Percentiles rank a stretch among this genome's conserved stretches.
Conservation (phyloP, 2,329 filamentous ascomycete genomes). For the Gnomoniopsis sp. region DNA sequence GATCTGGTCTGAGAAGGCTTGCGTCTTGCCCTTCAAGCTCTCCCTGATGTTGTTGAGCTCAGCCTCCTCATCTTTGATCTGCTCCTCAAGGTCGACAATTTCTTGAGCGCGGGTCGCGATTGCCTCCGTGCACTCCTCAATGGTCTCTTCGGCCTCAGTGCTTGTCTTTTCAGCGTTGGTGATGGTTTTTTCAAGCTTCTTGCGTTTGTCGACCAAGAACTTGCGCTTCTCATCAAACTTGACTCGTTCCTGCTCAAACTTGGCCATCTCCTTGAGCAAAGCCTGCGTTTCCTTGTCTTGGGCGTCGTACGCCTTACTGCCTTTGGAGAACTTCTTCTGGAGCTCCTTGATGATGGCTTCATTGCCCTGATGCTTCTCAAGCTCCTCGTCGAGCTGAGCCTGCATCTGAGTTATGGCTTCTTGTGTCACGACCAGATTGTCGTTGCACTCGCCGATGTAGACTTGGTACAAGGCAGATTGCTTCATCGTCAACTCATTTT, state of each 20-base stretch:
- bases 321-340: conserved; percentile 78
- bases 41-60: conserved; percentile 83
- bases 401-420: conserved; percentile 93
- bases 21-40: conserved; percentile 89
- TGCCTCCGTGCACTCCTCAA: conserved; percentile 74
- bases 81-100: conserved; percentile 70
- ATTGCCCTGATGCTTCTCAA: conserved; percentile 87
- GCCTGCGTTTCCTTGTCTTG: conserved; percentile 79
- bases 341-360: conserved; percentile 88
- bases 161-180: conserved; percentile 71
- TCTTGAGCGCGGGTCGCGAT: conserved; percentile 74
- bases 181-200: conserved; percentile 90
- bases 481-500: conserved; percentile 88
- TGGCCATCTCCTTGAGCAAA: conserved; percentile 81
- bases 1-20: conserved; percentile 90
- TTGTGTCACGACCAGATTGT: conserved; percentile 83
- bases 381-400: conserved; percentile 76
- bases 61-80: conserved; percentile 74
- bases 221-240: conserved; percentile 98
- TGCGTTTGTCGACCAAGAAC: conserved; percentile 84
- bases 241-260: conserved; percentile 93
- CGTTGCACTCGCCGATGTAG: conserved; percentile 80
- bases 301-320: conserved; percentile 76
- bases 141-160: conserved; percentile 71
- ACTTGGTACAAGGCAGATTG: conserved; percentile 92